Evolutionary conservation across 164 flowering plant genomes (phyloP).

Genomic region (Paratinospora sagittata): DNA sequence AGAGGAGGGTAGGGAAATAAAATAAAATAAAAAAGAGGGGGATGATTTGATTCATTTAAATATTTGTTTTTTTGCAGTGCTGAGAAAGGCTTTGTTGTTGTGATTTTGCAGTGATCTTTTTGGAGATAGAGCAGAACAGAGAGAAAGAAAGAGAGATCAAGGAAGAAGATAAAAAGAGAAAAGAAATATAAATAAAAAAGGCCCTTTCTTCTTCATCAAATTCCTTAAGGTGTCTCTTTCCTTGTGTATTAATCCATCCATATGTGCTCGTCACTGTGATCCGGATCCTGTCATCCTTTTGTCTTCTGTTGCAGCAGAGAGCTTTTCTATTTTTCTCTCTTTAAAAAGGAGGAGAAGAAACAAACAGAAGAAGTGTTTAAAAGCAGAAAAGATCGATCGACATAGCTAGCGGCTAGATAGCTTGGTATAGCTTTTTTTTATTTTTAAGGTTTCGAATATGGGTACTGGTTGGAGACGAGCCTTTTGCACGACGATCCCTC

Average conservation of each 20-base stretch:
- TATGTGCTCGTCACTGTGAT: slow-evolving; percentile 6
- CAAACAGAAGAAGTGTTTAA: not conserved
- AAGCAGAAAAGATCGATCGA: not conserved
- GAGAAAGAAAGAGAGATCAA: slow-evolving; percentile 9
- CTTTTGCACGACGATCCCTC: slow-evolving; percentile 64
- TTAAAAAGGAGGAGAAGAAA: not conserved
- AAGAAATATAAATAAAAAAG: too few relatives aligned
- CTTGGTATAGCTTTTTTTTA: too few relatives aligned
- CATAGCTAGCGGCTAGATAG: too few relatives aligned
- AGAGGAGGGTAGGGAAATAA: slow-evolving; percentile 1
- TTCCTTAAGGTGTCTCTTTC: slow-evolving; percentile 17
- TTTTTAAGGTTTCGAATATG: slow-evolving; percentile 31
- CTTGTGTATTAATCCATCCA: slow-evolving; percentile 3
- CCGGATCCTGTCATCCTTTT: slow-evolving; percentile 21
- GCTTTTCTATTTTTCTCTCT: not conserved
- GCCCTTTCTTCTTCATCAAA: not conserved
- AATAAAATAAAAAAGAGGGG: not conserved
- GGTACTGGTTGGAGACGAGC: slow-evolving; percentile 94
- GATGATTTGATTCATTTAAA: too few relatives aligned
- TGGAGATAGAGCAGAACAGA: slow-evolving; percentile 3
- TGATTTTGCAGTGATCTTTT: too few relatives aligned
- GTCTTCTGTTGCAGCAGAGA: slow-evolving; percentile 25
- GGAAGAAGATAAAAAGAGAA: not conserved
- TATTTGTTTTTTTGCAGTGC: not conserved
- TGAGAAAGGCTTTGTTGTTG: too few relatives aligned